A percentile compares a stretch with the other conserved stretches of the same genome.
Evolutionary conservation across 495 filamentous ascomycete species (phyloP).

Genomic region (Barbatosphaeria neglecta): DNA sequence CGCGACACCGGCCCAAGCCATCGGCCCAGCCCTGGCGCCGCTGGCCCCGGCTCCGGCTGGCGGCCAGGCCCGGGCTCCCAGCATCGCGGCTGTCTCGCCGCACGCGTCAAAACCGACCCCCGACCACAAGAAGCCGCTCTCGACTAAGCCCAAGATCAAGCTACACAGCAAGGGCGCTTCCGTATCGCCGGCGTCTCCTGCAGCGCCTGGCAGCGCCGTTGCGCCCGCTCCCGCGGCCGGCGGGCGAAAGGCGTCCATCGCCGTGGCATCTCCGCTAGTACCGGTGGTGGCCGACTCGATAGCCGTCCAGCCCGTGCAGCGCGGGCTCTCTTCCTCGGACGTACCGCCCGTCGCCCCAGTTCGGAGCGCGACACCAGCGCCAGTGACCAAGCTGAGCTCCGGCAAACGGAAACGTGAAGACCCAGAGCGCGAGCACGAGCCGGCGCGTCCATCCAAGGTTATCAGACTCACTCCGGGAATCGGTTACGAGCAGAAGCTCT

Average conservation of each 20-base stretch:
- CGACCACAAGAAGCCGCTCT: too few species aligned
- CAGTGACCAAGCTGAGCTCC: constrained; percentile 7
- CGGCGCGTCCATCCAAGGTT: constrained; percentile 8
- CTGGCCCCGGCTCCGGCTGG: too few species aligned
- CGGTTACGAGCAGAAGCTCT: constrained; percentile 8
- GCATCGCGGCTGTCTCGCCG: too few species aligned
- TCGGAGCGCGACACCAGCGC: constrained; percentile 5
- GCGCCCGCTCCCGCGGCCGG: constrained; percentile 1
- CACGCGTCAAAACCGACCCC: too few species aligned
- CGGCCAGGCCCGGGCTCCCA: too few species aligned
- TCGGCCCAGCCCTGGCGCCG: too few species aligned
- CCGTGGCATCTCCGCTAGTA: neutral
- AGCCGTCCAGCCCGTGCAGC: constrained; percentile 10
- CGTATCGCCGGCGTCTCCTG: neutral
- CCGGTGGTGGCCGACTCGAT: constrained; percentile 12
- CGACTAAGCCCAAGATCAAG: neutral
- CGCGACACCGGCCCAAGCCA: too few species aligned
- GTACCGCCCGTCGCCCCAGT: neutral
- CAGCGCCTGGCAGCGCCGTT: neutral
- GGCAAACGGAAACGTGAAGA: constrained; percentile 26
- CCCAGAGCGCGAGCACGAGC: constrained; percentile 13
- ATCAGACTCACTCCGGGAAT: constrained; percentile 8
- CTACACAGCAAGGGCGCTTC: neutral
- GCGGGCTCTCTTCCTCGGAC: neutral
- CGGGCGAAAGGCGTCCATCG: neutral